These are phyloP conservation scores for Misopates orontium DNA, from an alignment of 257 asterid species.

Conservation along the genomic window DNA sequence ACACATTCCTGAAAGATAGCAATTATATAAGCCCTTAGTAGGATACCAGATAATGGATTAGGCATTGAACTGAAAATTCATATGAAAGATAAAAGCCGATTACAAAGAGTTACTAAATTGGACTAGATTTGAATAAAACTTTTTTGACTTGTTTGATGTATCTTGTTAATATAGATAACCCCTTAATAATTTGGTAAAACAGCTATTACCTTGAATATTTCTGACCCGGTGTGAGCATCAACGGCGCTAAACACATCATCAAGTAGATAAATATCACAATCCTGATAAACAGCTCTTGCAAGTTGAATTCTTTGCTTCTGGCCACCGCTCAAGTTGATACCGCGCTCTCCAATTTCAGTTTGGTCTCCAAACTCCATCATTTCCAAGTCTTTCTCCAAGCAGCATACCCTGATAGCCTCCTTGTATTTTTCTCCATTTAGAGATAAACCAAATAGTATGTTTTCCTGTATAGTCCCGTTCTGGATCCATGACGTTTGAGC, in stretches of 20 bases:
- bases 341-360: constrained; percentile 99
- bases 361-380: constrained; percentile 97
- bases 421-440: constrained; percentile 61
- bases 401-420: constrained; percentile 76
- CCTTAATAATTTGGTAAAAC: neutral
- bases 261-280: constrained; percentile 82
- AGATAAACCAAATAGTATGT: constrained; percentile 68
- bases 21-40: neutral
- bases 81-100: neutral
- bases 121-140: too few relatives aligned
- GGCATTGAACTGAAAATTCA: neutral
- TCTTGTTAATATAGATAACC: neutral
- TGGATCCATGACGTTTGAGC: constrained; percentile 98
- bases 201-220: constrained; percentile 72
- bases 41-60: neutral
- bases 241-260: constrained; percentile 96
- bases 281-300: constrained; percentile 95
- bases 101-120: too few relatives aligned
- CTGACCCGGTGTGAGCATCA: constrained; percentile 99
- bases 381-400: constrained; percentile 92
- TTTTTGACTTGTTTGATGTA: neutral
- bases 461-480: constrained; percentile 89
- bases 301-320: constrained; percentile 96
- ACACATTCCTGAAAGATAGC: constrained; percentile 72
- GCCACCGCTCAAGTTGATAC: constrained; percentile 96